Base-by-base conservation (phyloP, 768 basidiomycete genomes). In the Austroboletus festivus region DNA sequence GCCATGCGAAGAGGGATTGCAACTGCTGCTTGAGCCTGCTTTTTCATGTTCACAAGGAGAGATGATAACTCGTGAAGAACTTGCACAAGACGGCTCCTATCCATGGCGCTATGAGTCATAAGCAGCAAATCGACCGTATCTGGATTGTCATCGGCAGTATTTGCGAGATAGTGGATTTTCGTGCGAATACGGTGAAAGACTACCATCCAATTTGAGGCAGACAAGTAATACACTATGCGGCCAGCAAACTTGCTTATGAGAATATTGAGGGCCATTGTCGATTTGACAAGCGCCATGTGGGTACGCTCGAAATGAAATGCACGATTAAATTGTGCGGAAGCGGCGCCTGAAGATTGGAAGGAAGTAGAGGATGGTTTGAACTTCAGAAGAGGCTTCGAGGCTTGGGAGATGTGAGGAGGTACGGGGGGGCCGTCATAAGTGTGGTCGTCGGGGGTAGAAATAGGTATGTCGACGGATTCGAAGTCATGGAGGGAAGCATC, bases 131-230 rank as follows among this genome's bases (percentile, higher is more conserved):
- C 93, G 39, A 81, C 71, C 3, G 80, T 74, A 60, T 95, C 92
- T 0, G 81, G 76, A 28, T 72, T 72, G 38, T 77, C 77, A 34
- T 83, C 83, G 8, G 63, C 39, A 7, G 69, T 67, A 40, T 68
- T 69, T 0, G 85, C 83, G 22, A 93, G 75, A 49, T 73, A 71
- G 38, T 81, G 78, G 26, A 93, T 85, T 68, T 85, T 86, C 38
- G 71, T 68, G 38, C 83, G 78, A 46, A 94, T 76, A 24, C 89
- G 77, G 19, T 75, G 67, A 56, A 87, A 82, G 15, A 95, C 85
- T 8, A 88, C 79, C 44, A 69, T 64, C 91, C 93, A 96, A 64
- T 95, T 94, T 12, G 86, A 86, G 1, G 88, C 85, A 2, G 93
- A 93, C 16, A 97, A 76, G 61, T 86, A 85, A 61, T 87, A 93